Evolutionary conservation across 805 yeast genomes (phyloP), one percentile per base, ranked within the genome.

Genomic region (Sugiyamaella valdiviana): DNA sequence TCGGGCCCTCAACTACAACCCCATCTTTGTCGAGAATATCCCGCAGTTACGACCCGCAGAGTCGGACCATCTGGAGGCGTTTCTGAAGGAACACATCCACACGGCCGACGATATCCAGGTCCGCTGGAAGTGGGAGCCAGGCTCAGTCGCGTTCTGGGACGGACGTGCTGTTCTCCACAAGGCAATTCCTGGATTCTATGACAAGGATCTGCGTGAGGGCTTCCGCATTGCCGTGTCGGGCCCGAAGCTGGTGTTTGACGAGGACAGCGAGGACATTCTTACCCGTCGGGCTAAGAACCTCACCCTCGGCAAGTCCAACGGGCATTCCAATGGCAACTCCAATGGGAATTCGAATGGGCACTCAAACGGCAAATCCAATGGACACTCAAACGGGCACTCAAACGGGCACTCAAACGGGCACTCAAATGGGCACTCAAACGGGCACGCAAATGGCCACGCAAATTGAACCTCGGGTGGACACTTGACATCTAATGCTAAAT

Each of bases 31-130:
- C 6, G 73, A 83, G 60, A 72, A 77, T 56, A 82, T 85, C 54
- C 77, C 80, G 17, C 91, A 85, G 42, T 70, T 85, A 63, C 84
- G 84, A 67, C 73, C 74, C 43, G 85, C 82, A 57, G 95, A 85
- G 67, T 77, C 83, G 21, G 82, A 79, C 47, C 71, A 68, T 22
- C 66, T 86, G 51, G 69, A 85, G 57, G 66, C 75, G 43, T 78
- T 82, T 57, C 68, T 85, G 56, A 74, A 73, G 57, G 65, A 68
- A 37, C 54, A 57, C 17, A 53, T 52, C 48, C 61, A 57, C 42
- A 55, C 54, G 45, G 57, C 56, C 43, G 57, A 58, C 20, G 63
- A 61, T 21, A 71, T 76, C 50, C 81, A 77, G 64, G 76, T 75
- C 16, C 68, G 81, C 52, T 73, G 73, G 66, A 72, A 69, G 53